phyloP scores from a whole-genome alignment of 169 alveolate genomes.

The Plasmodium ovale region DNA sequence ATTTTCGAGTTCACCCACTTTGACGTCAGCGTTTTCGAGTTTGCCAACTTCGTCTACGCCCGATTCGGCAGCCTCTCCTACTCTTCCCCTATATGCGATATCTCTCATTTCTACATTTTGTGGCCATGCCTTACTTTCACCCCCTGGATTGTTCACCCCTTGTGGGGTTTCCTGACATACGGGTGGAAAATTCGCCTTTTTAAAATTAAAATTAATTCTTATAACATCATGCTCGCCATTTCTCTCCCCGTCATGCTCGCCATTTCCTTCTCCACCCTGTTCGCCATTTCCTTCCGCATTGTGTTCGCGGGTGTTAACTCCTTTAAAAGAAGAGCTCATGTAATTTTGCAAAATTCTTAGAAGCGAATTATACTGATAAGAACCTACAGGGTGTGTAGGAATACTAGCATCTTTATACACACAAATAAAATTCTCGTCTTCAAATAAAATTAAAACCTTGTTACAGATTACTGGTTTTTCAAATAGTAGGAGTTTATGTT shows the following conservation, averaged over 20 bases:
- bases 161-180: too few species aligned
- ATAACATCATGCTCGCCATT: slow-evolving; percentile 47
- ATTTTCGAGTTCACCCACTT: too few species aligned
- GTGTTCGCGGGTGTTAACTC: not conserved
- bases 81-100: too few species aligned
- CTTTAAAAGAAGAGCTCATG: not conserved
- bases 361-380: slow-evolving; percentile 83
- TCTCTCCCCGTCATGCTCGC: not conserved
- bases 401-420: slow-evolving; percentile 83
- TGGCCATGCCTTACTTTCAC: too few species aligned
- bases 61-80: too few species aligned
- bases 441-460: slow-evolving; percentile 73
- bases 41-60: too few species aligned
- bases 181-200: slow-evolving; percentile 17
- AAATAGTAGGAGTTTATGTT: slow-evolving; percentile 81
- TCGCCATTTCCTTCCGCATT: not conserved
- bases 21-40: too few species aligned
- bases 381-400: slow-evolving; percentile 86
- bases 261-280: not conserved
- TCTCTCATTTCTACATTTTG: too few species aligned
- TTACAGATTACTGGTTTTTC: slow-evolving; percentile 81
- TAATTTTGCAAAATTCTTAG: slow-evolving; percentile 78
- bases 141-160: too few species aligned
- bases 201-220: slow-evolving; percentile 49
- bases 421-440: slow-evolving; percentile 81